Evolutionary conservation across 768 basidiomycete genomes (phyloP), one percentile per base, ranked within the genome.

Genomic region (Stropharia rugosoannulata): DNA sequence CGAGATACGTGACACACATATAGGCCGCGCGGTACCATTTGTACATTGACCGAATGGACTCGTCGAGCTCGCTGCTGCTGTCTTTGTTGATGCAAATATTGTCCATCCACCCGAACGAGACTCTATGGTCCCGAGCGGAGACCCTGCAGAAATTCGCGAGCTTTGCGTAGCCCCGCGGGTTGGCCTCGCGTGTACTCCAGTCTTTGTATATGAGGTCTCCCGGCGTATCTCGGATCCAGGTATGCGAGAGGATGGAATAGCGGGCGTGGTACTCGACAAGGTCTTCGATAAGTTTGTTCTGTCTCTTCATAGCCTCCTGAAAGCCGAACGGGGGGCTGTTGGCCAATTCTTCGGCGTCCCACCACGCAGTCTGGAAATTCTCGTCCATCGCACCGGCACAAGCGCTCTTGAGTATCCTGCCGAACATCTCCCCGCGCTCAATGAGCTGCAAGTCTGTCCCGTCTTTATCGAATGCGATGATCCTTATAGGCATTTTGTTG

Each of bases 31-130:
- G 22, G 25, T 61, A 61, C 60, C 60, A 61, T 32, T 42, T 44
- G 49, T 58, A 61, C 60, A 61, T 61, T 5, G 60, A 61, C 40
- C 56, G 57, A 39, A 61, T 58, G 0, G 60, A 57, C 27, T 61
- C 60, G n/a, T 57, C 57, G n/a, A 61, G 54, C 39, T 61, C 57
- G 16, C 53, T 29, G 22, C 48, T 57, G 46, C 59, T 61, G 22
- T 51, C 52, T 35, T 61, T 61, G 18, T 58, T 57, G 25, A 61
- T 61, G 54, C 60, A 61, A 25, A 57, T 43, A 8, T 49, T 58
- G 40, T 61, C 60, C 25, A 58, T 45, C 60, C 56, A 57, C 12
- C 49, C 59, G 16, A 57, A 46, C 2, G 49, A 35, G 35, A 61
- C 32, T 10, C 54, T 47, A 12, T 59, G 37, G 22, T 53, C 43